Evolutionary conservation across 306 rosid genomes (phyloP), one percentile per base, ranked within the genome.

Genomic region (Mucuna pruriens): DNA sequence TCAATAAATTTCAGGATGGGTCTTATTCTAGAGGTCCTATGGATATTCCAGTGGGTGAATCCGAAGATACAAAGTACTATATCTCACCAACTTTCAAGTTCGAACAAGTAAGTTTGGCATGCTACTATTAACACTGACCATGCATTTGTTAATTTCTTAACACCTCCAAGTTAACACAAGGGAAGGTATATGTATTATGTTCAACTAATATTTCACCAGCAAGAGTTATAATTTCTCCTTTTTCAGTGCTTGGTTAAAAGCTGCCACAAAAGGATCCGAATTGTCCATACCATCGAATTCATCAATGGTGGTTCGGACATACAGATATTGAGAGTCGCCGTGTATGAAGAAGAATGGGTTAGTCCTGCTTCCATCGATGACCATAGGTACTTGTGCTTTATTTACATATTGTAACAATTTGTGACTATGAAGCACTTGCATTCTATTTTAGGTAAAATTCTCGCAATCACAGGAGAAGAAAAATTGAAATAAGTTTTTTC

Each of bases 11-110:
- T 84, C 91, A 95, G 98, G 99, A 95, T 64, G 99, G 99, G 15
- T 95, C 99, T 78, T 95, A 93, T 82, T 91, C 99, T 36, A 88
- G 98, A 78, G 99, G 99, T 71, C 98, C 98, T 61, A 4, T 91
- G 62, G 89, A 88, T 75, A 93, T 95, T 83, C 93, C 91, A 0
- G 84, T 90, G 57, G 86, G 88, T 54, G 92, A 89, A 63, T 75
- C 40, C 52, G 92, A 88, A 86, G 96, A 90, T 46, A 76, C 94
- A 12, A 69, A 84, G 12, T 89, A 93, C 86, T 91, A 86, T 80
- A 19, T 91, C 39, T 87, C 91, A 51, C 98, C 99, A 63, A 93
- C 91, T 85, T 88, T 91, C 87, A 95, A 93, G 85, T 95, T 95
- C 15, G 99, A 95, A 82, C 99, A 93, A 85, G 99, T 95, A 85